These are phyloP conservation scores for Ricinus communis DNA, from an alignment of 345 rosid genomes.

Conservation along the genomic window DNA sequence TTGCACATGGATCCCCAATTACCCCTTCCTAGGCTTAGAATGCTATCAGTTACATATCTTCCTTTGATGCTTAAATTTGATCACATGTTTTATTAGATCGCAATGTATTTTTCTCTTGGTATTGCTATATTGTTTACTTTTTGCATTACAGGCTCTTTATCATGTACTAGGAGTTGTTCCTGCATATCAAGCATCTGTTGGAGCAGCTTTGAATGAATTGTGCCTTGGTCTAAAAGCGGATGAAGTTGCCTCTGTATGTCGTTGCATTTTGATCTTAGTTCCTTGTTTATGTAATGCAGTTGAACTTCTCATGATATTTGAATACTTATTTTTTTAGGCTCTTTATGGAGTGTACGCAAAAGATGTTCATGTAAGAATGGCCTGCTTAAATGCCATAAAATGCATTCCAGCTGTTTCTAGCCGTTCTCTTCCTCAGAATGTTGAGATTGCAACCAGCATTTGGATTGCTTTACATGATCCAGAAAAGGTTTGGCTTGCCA, in stretches of 20 bases:
- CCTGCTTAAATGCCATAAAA: conserved; percentile 92
- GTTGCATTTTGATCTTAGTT: not conserved
- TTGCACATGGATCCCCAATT: conserved; percentile 88
- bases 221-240: conserved; percentile 88
- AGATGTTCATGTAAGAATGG: conserved; percentile 93
- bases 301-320: conserved; percentile 7
- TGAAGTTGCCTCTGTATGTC: conserved; percentile 77
- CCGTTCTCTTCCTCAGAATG: conserved; percentile 66
- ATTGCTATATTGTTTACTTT: conserved; percentile 18
- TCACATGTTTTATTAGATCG: not conserved
- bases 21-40: conserved; percentile 91
- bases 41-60: conserved; percentile 71
- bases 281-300: conserved; percentile 1
- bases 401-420: conserved; percentile 85
- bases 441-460: conserved; percentile 78
- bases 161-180: conserved; percentile 88
- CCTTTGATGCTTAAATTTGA: not conserved
- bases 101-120: conserved; percentile 1
- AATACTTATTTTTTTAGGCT: conserved; percentile 56
- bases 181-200: conserved; percentile 75
- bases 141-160: conserved; percentile 70
- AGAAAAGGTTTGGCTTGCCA: conserved; percentile 63
- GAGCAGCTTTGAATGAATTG: conserved; percentile 85
- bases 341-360: conserved; percentile 89
- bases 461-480: conserved; percentile 98